Conservation (phyloP, 352 stramenopile genomes). For the Phytophthora lateralis region DNA sequence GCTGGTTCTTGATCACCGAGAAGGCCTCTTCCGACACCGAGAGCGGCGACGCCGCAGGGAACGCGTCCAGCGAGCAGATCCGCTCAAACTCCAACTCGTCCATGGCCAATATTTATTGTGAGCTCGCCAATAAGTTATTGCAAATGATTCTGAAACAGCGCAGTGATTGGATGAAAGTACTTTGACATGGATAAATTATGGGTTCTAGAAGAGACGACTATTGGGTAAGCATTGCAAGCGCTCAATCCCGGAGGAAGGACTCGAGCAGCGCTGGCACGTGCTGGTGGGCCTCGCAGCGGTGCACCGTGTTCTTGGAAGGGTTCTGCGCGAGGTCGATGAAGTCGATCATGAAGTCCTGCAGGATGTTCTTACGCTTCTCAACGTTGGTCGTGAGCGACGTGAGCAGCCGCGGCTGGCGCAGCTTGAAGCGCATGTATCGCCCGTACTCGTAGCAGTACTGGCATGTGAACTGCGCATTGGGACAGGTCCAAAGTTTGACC, state of each 20-base stretch:
- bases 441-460: slow-evolving; percentile 67
- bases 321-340: slow-evolving; percentile 54
- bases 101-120: slow-evolving; percentile 29
- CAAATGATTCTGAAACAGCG: not conserved
- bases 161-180: slow-evolving; percentile 8
- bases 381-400: slow-evolving; percentile 41
- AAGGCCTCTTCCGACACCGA: slow-evolving; percentile 59
- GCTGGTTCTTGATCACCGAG: slow-evolving; percentile 64
- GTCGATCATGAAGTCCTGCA: slow-evolving; percentile 57
- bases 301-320: slow-evolving; percentile 37
- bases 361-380: slow-evolving; percentile 55
- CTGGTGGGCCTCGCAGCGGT: slow-evolving; percentile 49
- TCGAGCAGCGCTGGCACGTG: slow-evolving; percentile 55
- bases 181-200: slow-evolving; percentile 29
- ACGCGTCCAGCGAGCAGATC: slow-evolving; percentile 53
- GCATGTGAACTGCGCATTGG: slow-evolving; percentile 55
- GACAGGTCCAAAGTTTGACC: slow-evolving; percentile 47
- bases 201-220: slow-evolving; percentile 9
- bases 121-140: too few species aligned
- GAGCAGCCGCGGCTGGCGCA: slow-evolving; percentile 50
- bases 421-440: slow-evolving; percentile 56
- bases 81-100: slow-evolving; percentile 52
- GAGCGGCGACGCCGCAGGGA: slow-evolving; percentile 28
- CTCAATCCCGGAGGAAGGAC: slow-evolving; percentile 51
- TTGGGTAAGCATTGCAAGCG: slow-evolving; percentile 2